These are phyloP conservation scores for Nepenthes mirabilis DNA, from an alignment of 148 eudicot genomes.

Conservation along the genomic window DNA sequence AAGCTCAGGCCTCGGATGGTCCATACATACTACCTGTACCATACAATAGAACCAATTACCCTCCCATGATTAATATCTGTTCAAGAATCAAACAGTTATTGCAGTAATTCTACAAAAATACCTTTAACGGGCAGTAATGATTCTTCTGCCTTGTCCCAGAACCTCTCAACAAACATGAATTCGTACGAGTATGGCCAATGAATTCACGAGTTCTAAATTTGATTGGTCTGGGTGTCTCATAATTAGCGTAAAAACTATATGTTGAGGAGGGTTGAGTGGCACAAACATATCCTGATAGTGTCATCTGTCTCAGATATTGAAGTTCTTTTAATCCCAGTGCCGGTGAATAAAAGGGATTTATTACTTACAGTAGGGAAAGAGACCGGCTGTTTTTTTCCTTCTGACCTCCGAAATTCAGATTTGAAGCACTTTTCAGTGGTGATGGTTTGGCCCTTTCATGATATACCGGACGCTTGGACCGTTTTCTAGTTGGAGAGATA, in stretches of 20 bases:
- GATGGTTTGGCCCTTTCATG: no score
- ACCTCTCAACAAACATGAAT: conserved; percentile 6
- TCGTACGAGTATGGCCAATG: conserved; percentile 16
- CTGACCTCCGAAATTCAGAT: no score
- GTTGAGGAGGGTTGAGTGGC: conserved; percentile 16
- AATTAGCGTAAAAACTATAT: conserved; percentile 5
- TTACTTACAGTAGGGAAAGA: no score
- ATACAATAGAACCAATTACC: not conserved
- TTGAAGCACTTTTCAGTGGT: no score
- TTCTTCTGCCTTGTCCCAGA: conserved; percentile 15
- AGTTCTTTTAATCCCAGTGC: not conserved
- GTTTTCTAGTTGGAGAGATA: no score
- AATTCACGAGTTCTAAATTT: conserved; percentile 21
- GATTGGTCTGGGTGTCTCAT: conserved; percentile 10
- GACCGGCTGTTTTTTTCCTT: no score
- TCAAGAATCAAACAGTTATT: not conserved
- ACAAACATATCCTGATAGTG: conserved; percentile 38
- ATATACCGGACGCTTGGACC: no score
- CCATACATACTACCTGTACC: conserved; percentile 73
- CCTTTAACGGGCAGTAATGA: conserved; percentile 24
- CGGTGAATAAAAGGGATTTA: no score
- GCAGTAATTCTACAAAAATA: not conserved
- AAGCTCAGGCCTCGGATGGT: conserved; percentile 96
- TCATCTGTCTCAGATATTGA: conserved; percentile 13
- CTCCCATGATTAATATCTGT: not conserved